Evolutionary conservation across 176 grass and related monocot species (phyloP).

Genomic region (Coix lacrymajobi): DNA sequence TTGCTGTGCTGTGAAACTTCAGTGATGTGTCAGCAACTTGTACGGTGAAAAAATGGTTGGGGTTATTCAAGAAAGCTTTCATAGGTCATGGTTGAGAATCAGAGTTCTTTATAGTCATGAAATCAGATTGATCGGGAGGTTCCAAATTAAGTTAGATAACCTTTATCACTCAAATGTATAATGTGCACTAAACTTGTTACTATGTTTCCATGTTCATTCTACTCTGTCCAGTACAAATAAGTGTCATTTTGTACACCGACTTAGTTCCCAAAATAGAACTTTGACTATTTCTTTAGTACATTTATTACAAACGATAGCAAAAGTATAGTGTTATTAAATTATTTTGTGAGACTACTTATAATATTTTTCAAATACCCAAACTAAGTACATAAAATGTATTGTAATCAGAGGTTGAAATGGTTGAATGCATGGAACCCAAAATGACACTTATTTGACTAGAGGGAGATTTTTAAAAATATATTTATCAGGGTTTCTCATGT

Average conservation of each 20-base stretch:
- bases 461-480: neutral
- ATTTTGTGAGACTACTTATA: neutral
- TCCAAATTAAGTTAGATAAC: neutral
- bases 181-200: neutral
- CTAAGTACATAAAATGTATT: neutral
- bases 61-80: neutral
- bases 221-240: neutral
- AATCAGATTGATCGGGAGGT: neutral
- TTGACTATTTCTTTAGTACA: neutral
- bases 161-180: neutral
- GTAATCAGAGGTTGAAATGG: neutral
- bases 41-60: neutral
- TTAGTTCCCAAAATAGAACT: neutral
- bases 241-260: neutral
- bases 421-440: neutral
- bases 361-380: neutral
- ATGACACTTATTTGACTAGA: neutral
- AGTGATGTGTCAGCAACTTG: neutral
- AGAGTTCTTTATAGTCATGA: neutral
- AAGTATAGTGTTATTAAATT: neutral
- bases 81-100: neutral
- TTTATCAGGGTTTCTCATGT: neutral
- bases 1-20: neutral
- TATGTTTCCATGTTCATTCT: neutral
- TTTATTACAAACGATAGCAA: neutral